These are phyloP conservation scores for Selaginella tamariscina DNA, from an alignment of 75 land plant species.

Conservation along the genomic window DNA sequence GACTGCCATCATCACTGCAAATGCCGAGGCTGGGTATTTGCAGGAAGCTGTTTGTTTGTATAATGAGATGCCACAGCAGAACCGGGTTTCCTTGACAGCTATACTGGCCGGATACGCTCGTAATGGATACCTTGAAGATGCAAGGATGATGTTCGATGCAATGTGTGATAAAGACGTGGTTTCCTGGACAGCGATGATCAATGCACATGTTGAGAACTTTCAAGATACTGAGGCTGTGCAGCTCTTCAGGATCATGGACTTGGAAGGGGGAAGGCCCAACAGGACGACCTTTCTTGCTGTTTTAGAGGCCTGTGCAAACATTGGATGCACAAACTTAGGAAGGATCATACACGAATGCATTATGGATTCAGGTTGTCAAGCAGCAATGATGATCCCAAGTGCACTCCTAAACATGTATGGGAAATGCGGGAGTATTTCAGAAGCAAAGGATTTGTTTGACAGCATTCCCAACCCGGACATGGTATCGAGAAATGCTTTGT, in stretches of 20 bases:
- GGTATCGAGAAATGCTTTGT: neutral
- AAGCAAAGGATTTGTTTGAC: neutral
- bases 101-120: neutral
- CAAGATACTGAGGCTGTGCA: neutral
- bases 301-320: neutral
- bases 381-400: neutral
- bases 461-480: neutral
- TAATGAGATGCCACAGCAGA: neutral
- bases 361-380: neutral
- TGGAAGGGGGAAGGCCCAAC: neutral
- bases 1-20: neutral
- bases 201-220: neutral
- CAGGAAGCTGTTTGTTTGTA: neutral
- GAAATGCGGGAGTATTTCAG: neutral
- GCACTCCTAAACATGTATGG: slow-evolving; percentile 6
- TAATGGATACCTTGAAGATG: neutral
- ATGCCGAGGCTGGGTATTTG: neutral
- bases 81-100: slow-evolving; percentile 1
- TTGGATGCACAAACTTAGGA: neutral
- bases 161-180: neutral
- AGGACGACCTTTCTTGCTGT: neutral
- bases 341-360: neutral
- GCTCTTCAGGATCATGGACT: neutral
- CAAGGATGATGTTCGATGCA: neutral
- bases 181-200: slow-evolving; percentile 8